phyloP scores from a whole-genome alignment of 1,284 basidiomycete genomes.

The Fomitopsis betulina region DNA sequence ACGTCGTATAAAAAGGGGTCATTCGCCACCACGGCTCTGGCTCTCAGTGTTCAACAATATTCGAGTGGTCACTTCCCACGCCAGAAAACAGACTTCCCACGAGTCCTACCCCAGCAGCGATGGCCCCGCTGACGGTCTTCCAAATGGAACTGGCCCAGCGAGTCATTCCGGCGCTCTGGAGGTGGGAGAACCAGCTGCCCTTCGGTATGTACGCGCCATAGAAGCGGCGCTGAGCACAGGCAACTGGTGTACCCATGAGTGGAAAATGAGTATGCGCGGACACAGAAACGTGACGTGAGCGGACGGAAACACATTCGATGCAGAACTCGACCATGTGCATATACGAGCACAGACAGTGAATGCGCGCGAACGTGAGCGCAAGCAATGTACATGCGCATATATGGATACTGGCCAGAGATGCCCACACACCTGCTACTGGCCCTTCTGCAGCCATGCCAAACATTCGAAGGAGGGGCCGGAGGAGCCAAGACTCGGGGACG shows the following conservation, averaged over 20 bases:
- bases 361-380: too few species aligned
- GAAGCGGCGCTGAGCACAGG: constrained; percentile 24
- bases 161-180: constrained; percentile 23
- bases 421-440: constrained; percentile 21
- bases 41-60: too few species aligned
- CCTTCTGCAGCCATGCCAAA: constrained; percentile 24
- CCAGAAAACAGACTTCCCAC: neutral
- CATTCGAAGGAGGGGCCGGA: constrained; percentile 17
- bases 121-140: neutral
- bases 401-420: neutral
- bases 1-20: too few species aligned
- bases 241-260: constrained; percentile 20
- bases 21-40: too few species aligned
- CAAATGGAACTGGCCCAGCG: neutral
- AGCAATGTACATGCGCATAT: too few species aligned
- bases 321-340: too few species aligned
- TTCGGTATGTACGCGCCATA: constrained; percentile 18
- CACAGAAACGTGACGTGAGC: too few species aligned
- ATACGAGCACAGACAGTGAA: too few species aligned
- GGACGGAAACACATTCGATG: too few species aligned
- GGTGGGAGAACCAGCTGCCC: constrained; percentile 24
- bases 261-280: neutral
- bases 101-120: neutral
- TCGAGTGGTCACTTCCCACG: neutral
- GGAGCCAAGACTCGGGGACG: constrained; percentile 18